Percentiles rank a stretch among this genome's conserved stretches.
Conservation (phyloP, 768 basidiomycete genomes). For the Pleurotus giganteus region DNA sequence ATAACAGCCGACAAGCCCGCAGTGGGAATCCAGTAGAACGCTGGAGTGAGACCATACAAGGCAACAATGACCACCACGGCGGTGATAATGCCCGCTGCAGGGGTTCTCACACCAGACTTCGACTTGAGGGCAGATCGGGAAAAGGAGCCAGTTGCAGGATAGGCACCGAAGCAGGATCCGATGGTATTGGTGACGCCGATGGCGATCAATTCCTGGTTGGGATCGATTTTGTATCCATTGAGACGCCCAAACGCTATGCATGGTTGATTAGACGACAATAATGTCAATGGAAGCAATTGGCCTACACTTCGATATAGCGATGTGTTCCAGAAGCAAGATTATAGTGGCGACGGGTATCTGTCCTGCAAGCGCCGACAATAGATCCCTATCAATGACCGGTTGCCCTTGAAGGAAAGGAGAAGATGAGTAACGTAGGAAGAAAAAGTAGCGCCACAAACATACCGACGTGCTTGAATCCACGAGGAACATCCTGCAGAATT, state of each 20-base stretch:
- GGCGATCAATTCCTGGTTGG: slow-evolving; percentile 93
- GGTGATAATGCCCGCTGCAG: slow-evolving; percentile 82
- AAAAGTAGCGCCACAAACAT: neutral
- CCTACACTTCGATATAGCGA: slow-evolving; percentile 92
- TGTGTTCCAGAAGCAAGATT: slow-evolving; percentile 91
- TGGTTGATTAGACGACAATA: neutral
- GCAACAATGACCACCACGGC: slow-evolving; percentile 90
- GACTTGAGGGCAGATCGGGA: slow-evolving; percentile 96
- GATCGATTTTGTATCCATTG: slow-evolving; percentile 92
- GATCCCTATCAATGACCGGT: slow-evolving; percentile 35
- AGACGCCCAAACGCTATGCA: slow-evolving; percentile 83
- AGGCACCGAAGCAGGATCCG: slow-evolving; percentile 87
- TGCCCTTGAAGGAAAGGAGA: slow-evolving; percentile 12
- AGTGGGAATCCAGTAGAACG: slow-evolving; percentile 87
- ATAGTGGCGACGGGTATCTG: slow-evolving; percentile 85
- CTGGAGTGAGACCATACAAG: slow-evolving; percentile 89
- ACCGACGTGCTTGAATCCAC: slow-evolving; percentile 69
- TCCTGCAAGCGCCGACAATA: slow-evolving; percentile 67
- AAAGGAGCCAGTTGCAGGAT: slow-evolving; percentile 98
- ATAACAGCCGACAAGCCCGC: slow-evolving; percentile 90
- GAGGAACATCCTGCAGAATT: slow-evolving; percentile 79
- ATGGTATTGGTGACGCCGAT: slow-evolving; percentile 96
- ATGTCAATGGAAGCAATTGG: neutral
- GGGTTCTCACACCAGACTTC: slow-evolving; percentile 97
- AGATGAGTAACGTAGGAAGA: neutral